These are phyloP conservation scores for Phytophthora sojae DNA, from an alignment of 352 stramenopile species.

Conservation along the genomic window DNA sequence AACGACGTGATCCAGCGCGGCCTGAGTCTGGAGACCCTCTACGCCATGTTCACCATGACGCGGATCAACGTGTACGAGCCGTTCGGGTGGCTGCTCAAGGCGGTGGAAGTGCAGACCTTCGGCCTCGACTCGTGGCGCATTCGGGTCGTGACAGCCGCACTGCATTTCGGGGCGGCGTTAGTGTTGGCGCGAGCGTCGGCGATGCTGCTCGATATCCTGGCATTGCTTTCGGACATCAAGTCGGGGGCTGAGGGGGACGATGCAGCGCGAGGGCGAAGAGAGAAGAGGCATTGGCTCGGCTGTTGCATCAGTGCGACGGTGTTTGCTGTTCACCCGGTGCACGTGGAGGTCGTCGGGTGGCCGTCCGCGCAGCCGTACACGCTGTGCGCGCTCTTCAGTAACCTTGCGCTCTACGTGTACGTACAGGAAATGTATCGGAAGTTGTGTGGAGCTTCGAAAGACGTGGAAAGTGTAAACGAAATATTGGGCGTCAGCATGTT, in stretches of 20 bases:
- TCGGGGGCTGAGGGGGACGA: not conserved
- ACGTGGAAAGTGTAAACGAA: conserved; percentile 2
- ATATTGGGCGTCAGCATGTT: conserved; percentile 15
- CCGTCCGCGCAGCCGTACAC: conserved; percentile 76
- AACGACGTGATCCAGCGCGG: conserved; percentile 55
- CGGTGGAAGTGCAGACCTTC: conserved; percentile 38
- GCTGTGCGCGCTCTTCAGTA: conserved; percentile 58
- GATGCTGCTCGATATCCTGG: conserved; percentile 34
- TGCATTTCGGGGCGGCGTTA: conserved; percentile 46
- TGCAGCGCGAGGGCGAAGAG: not conserved
- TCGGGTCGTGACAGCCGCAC: conserved; percentile 47
- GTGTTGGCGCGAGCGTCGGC: conserved; percentile 41
- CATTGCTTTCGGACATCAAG: conserved; percentile 23
- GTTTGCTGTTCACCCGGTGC: conserved; percentile 68
- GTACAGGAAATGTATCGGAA: conserved; percentile 13
- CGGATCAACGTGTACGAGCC: conserved; percentile 79
- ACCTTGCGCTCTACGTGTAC: conserved; percentile 51
- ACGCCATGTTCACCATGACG: conserved; percentile 55
- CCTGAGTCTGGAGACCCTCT: conserved; percentile 43
- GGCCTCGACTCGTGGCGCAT: conserved; percentile 51
- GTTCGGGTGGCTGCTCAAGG: conserved; percentile 73
- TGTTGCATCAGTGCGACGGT: conserved; percentile 55
- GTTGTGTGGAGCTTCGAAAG: not conserved
- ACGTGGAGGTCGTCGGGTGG: conserved; percentile 77
- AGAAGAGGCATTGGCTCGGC: conserved; percentile 19